A percentile compares a stretch with the other conserved stretches of the same genome.
phyloP scores from a whole-genome alignment of 106 monocot genomes.

The Dendrobium huoshanense region DNA sequence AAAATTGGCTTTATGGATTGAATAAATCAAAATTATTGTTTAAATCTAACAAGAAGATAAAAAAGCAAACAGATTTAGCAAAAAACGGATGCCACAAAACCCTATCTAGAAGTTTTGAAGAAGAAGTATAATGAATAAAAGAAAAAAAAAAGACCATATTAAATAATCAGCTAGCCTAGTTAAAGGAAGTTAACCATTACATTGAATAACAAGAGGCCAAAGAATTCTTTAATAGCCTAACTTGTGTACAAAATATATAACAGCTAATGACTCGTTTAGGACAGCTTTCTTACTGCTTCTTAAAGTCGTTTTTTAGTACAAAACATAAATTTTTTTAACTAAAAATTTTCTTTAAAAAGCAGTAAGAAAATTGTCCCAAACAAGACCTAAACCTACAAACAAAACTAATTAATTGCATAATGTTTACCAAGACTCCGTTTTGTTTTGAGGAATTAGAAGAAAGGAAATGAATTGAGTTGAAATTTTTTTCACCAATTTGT shows the following conservation, averaged over 20 bases:
- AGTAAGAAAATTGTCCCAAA: too few relatives aligned
- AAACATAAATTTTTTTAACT: too few relatives aligned
- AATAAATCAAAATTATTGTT: background rate
- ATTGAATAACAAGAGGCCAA: background rate
- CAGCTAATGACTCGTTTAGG: background rate
- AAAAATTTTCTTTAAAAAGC: too few relatives aligned
- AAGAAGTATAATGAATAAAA: background rate
- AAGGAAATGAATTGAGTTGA: background rate
- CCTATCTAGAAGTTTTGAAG: background rate
- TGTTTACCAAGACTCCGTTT: background rate
- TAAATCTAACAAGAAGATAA: background rate
- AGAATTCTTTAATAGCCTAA: background rate
- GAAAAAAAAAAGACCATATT: background rate
- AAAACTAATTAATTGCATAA: background rate
- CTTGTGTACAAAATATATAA: background rate
- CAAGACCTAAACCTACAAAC: background rate
- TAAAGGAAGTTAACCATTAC: background rate
- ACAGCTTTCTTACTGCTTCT: too few relatives aligned
- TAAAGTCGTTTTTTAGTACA: too few relatives aligned
- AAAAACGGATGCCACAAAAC: background rate
- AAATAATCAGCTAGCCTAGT: background rate
- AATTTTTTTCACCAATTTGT: background rate
- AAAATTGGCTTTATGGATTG: background rate
- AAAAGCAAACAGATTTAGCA: background rate
- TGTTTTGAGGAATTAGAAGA: background rate